Conservation (phyloP, 2,329 filamentous ascomycete genomes). For the Aspergillus hiratsukae region DNA sequence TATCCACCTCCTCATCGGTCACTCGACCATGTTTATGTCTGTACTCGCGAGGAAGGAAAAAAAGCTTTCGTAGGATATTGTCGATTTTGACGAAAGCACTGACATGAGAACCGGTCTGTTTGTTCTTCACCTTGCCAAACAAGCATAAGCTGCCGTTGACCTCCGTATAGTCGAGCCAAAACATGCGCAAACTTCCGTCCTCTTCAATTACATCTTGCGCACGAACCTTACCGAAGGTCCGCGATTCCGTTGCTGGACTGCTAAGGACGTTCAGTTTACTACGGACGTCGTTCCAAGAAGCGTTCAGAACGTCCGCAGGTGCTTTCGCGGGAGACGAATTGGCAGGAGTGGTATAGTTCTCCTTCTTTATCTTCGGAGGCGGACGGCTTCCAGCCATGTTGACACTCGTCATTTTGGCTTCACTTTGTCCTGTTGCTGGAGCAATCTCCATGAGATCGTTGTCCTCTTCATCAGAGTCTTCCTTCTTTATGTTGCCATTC, state of each 20-base stretch:
- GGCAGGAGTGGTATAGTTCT: conserved; percentile 63
- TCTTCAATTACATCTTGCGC: conserved; percentile 84
- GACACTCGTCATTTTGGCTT: conserved; percentile 65
- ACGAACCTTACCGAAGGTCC: conserved; percentile 71
- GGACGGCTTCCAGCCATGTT: conserved; percentile 81
- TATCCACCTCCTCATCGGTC: conserved; percentile 73
- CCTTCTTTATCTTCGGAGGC: conserved; percentile 68
- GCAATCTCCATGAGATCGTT: conserved; percentile 82
- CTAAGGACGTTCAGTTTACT: conserved; percentile 80
- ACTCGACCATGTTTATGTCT: conserved; percentile 57
- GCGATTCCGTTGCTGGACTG: conserved; percentile 61
- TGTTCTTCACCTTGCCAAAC: conserved; percentile 94
- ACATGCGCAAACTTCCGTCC: conserved; percentile 87
- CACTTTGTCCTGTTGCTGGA: conserved; percentile 61
- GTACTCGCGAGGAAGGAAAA: conserved; percentile 76
- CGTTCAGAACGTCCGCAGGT: conserved; percentile 61
- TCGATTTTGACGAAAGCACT: conserved; percentile 97
- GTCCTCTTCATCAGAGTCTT: conserved; percentile 70
- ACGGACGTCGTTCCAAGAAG: conserved; percentile 84
- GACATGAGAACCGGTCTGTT: conserved; percentile 69
- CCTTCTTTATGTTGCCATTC: conserved; percentile 51
- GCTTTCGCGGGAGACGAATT: conserved; percentile 71
- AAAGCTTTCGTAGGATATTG: conserved; percentile 88
- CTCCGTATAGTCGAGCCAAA: conserved; percentile 96
- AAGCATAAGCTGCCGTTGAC: conserved; percentile 86